Conservation (phyloP, 192 early-diverging fungal species). For the Entomortierella parvispora region DNA sequence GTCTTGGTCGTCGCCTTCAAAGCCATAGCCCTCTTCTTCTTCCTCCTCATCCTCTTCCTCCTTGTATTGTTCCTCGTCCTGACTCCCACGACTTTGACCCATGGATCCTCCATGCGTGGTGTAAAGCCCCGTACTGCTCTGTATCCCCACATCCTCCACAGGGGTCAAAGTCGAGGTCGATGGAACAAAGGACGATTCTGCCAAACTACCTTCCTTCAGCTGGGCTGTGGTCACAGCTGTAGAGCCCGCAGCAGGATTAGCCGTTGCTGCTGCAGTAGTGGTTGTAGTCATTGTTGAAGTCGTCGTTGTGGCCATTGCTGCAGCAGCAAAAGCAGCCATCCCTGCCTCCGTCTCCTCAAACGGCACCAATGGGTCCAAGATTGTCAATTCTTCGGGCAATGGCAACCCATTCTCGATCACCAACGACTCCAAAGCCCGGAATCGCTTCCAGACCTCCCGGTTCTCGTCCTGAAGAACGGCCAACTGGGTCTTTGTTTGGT, state of each 20-base stretch:
- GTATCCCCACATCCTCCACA: too few relatives aligned
- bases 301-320: background rate
- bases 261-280: too few relatives aligned
- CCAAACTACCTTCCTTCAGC: too few relatives aligned
- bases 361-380: conserved; percentile 8
- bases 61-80: background rate
- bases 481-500: conserved; percentile 38
- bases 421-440: conserved; percentile 13
- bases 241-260: too few relatives aligned
- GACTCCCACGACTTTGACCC: background rate
- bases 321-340: background rate
- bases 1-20: background rate
- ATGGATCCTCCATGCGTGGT: too few relatives aligned
- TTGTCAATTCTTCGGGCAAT: too few relatives aligned
- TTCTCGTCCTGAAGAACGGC: conserved; percentile 45
- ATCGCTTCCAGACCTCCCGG: conserved; percentile 38
- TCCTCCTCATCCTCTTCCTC: conserved; percentile 2
- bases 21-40: background rate
- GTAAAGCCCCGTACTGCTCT: too few relatives aligned
- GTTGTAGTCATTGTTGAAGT: background rate
- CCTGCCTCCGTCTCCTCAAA: conserved; percentile 16
- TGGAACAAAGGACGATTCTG: too few relatives aligned
- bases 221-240: too few relatives aligned
- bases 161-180: too few relatives aligned
- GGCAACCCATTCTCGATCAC: conserved; percentile 6